Percentiles rank a stretch among this genome's conserved stretches.
These are phyloP conservation scores for Vitis labrusca DNA, from an alignment of 164 flowering plant species.

Conservation along the genomic window DNA sequence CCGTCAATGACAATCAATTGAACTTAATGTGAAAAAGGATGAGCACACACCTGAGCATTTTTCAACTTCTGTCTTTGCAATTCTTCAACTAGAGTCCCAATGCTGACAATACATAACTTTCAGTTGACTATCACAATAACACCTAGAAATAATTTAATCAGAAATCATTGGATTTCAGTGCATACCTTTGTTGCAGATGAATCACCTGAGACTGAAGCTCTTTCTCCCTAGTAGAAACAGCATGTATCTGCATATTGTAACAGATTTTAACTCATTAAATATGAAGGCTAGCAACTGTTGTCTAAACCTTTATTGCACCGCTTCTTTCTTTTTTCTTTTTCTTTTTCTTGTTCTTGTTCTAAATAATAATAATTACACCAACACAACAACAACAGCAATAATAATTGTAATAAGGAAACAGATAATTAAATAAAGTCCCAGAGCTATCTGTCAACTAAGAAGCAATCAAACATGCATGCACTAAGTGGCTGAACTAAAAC, in stretches of 20 bases:
- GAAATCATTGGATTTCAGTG: not conserved
- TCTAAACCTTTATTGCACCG: not conserved
- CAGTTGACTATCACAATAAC: not conserved
- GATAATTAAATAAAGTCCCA: too few species aligned
- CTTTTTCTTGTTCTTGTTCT: too few species aligned
- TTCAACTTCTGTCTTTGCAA: conserved; percentile 48
- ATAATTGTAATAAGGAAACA: too few species aligned
- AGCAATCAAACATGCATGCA: too few species aligned
- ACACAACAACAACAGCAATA: too few species aligned
- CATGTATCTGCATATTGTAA: conserved; percentile 25
- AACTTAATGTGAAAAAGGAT: not conserved
- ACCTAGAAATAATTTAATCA: not conserved
- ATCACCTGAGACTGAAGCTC: conserved; percentile 35
- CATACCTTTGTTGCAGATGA: conserved; percentile 44
- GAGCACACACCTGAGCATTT: conserved; percentile 47
- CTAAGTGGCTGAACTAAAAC: too few species aligned
- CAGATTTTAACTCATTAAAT: conserved; percentile 1
- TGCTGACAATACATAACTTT: conserved; percentile 29
- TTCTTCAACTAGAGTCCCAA: conserved; percentile 48
- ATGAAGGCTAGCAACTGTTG: not conserved
- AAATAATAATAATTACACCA: too few species aligned
- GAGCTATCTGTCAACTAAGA: too few species aligned
- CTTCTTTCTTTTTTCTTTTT: too few species aligned
- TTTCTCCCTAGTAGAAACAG: conserved; percentile 30
- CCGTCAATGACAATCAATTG: too few species aligned